These are phyloP conservation scores for Xylariaceae sp. DNA, from an alignment of 2,329 filamentous ascomycete species.

Conservation along the genomic window DNA sequence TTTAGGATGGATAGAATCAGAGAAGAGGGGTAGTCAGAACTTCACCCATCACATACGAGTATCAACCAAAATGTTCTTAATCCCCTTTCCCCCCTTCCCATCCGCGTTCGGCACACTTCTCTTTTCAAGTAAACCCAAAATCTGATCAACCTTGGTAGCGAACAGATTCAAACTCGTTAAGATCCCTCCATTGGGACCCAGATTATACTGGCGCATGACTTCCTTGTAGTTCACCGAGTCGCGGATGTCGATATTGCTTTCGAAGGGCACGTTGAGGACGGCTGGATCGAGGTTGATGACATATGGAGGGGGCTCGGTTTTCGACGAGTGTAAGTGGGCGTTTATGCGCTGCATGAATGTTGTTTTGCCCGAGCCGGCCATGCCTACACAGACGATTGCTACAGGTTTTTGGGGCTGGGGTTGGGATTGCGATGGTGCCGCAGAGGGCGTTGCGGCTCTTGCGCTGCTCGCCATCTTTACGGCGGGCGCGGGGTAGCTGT, in stretches of 20 bases:
- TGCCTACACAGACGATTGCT: constrained; percentile 89
- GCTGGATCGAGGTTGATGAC: constrained; percentile 97
- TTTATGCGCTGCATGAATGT: constrained; percentile 99
- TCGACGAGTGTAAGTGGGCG: constrained; percentile 78
- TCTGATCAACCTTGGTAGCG: constrained; percentile 96
- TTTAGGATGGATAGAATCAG: constrained; percentile 3
- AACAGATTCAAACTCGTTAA: constrained; percentile 94
- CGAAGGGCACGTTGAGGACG: constrained; percentile 88
- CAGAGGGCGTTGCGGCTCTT: constrained; percentile 14
- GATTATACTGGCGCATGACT: constrained; percentile 98
- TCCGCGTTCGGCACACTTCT: constrained; percentile 63
- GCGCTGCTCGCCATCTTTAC: constrained; percentile 14
- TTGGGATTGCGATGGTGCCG: no score
- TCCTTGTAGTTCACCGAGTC: constrained; percentile 99
- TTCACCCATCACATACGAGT: constrained; percentile 58
- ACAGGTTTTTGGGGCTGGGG: constrained; percentile 21
- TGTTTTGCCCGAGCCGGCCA: constrained; percentile 98
- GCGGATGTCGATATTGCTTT: constrained; percentile 97
- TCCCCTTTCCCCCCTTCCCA: constrained; percentile 57
- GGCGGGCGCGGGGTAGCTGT: no score
- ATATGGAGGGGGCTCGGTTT: constrained; percentile 81
- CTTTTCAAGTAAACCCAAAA: constrained; percentile 86
- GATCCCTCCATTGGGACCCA: constrained; percentile 95
- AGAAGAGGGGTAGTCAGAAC: background rate
- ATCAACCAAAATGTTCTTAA: constrained; percentile 86